phyloP scores from a whole-genome alignment of 2,329 filamentous ascomycete species.

The Botrytis deweyae region DNA sequence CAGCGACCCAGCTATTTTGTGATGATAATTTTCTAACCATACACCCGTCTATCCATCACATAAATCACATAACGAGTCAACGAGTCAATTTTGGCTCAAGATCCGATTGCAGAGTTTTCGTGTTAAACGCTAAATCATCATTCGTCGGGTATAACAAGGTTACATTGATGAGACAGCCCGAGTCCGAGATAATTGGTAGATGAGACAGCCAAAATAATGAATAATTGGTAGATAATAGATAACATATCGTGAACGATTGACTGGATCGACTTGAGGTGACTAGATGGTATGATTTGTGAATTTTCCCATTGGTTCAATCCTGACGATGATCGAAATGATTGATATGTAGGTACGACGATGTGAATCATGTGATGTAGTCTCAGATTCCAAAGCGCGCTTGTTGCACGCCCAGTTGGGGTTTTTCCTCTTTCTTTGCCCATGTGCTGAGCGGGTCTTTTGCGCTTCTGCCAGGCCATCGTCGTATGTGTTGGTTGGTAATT shows the following conservation, averaged over 20 bases:
- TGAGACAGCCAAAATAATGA: background rate
- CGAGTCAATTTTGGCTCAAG: slow-evolving; percentile 19
- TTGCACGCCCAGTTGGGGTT: slow-evolving; percentile 22
- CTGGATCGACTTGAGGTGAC: background rate
- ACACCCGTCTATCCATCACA: background rate
- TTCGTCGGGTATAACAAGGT: slow-evolving; percentile 34
- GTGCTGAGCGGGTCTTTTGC: slow-evolving; percentile 21
- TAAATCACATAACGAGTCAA: background rate
- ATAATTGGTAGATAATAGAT: background rate
- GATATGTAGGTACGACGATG: background rate
- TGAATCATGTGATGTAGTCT: background rate
- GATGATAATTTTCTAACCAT: background rate
- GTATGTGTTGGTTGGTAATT: slow-evolving; percentile 1
- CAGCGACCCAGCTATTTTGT: background rate
- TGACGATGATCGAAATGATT: background rate
- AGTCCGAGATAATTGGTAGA: background rate
- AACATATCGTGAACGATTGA: slow-evolving; percentile 3
- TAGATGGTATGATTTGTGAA: background rate
- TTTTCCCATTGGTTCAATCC: background rate
- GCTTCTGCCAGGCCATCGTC: slow-evolving; percentile 23
- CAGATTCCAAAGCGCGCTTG: slow-evolving; percentile 30
- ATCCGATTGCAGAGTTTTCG: slow-evolving; percentile 12
- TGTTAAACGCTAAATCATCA: slow-evolving; percentile 33
- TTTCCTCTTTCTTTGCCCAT: background rate
- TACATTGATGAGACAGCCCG: background rate